phyloP scores from a whole-genome alignment of 2,329 filamentous ascomycete species.

The Penicillium capsulatum region DNA sequence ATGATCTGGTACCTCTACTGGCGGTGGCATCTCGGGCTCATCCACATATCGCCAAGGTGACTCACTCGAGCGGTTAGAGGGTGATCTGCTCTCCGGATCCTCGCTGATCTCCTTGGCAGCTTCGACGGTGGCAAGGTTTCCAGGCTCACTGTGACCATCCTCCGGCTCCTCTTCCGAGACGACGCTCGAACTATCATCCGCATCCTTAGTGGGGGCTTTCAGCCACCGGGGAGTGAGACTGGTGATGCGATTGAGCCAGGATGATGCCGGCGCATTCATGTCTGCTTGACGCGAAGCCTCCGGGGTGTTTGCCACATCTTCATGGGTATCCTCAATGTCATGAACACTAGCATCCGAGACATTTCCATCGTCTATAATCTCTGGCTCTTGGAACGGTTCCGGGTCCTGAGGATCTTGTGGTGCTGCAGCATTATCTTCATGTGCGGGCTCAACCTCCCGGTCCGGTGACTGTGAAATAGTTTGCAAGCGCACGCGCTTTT shows the following conservation, averaged over 20 bases:
- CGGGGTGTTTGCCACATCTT: constrained; percentile 22
- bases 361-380: constrained; percentile 7
- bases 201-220: constrained; percentile 26
- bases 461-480: constrained; percentile 26
- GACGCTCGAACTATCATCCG: constrained; percentile 17
- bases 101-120: constrained; percentile 13
- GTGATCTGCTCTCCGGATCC: constrained; percentile 15
- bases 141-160: constrained; percentile 18
- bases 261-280: constrained; percentile 26
- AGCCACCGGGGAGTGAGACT: constrained; percentile 35
- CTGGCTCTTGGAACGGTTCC: neutral
- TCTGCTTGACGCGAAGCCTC: constrained; percentile 13
- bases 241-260: constrained; percentile 37
- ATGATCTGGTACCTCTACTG: constrained; percentile 4
- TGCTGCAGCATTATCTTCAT: neutral
- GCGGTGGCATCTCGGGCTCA: constrained; percentile 9
- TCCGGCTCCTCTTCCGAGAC: constrained; percentile 15
- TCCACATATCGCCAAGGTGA: constrained; percentile 12
- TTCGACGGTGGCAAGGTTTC: constrained; percentile 12
- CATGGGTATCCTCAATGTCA: constrained; percentile 14
- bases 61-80: constrained; percentile 10
- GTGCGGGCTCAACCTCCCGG: constrained; percentile 17
- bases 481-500: constrained; percentile 19
- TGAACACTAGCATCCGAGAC: constrained; percentile 14
- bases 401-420: neutral